phyloP scores from a whole-genome alignment of 148 eudicot species.

The Dianthus caryophyllus region DNA sequence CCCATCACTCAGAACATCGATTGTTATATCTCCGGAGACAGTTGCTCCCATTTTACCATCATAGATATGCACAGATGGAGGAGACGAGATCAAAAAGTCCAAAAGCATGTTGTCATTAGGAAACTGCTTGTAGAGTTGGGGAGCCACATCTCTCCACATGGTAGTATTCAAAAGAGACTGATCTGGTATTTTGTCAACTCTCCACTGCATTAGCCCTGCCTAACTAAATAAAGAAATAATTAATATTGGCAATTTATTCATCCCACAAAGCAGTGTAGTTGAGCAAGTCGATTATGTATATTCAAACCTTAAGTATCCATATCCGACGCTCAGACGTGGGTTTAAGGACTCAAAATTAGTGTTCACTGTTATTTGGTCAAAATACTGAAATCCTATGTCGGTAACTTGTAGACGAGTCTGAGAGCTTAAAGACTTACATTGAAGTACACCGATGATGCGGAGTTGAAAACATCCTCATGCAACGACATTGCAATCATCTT shows the following conservation, averaged over 20 bases:
- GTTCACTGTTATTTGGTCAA: background rate
- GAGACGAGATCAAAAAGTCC: constrained; percentile 48
- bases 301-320: background rate
- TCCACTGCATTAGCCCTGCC: constrained; percentile 80
- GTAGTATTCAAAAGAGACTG: constrained; percentile 71
- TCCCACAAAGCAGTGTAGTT: background rate
- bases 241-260: constrained; percentile 12
- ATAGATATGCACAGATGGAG: constrained; percentile 47
- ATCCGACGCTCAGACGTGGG: background rate
- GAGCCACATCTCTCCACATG: constrained; percentile 71
- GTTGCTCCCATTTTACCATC: constrained; percentile 34
- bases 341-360: background rate
- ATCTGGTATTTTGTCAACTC: constrained; percentile 60
- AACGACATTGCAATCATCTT: constrained; percentile 72
- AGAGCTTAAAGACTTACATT: constrained; percentile 43
- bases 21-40: constrained; percentile 51
- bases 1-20: constrained; percentile 55
- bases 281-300: too few species aligned
- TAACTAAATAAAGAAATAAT: constrained; percentile 32
- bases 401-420: background rate
- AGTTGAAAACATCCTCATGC: constrained; percentile 76
- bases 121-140: constrained; percentile 61
- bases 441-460: constrained; percentile 60
- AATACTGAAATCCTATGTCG: background rate
- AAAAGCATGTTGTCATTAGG: constrained; percentile 66